Conservation (phyloP, 2,329 filamentous ascomycete genomes). For the Alternaria metachromatica region DNA sequence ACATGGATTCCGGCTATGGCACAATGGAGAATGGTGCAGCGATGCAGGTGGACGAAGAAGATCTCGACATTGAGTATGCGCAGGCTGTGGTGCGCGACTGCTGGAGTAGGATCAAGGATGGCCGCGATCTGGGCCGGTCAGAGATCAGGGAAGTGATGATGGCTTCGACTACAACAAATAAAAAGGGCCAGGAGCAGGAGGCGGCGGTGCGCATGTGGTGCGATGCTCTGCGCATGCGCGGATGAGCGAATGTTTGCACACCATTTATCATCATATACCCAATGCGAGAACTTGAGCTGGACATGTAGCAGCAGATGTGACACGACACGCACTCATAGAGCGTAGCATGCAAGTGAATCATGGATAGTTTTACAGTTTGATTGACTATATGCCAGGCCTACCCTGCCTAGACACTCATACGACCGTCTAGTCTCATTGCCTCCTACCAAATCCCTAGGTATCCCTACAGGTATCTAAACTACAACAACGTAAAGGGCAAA, state of each 20-base stretch:
- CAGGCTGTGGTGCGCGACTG: constrained; percentile 32
- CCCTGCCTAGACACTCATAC: constrained; percentile 6
- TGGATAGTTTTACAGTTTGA: constrained; percentile 4
- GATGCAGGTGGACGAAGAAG: constrained; percentile 6
- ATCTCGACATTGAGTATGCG: constrained; percentile 29
- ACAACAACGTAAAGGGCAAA: constrained; percentile 16
- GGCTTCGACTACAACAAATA: constrained; percentile 9
- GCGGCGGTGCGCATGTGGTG: constrained; percentile 43
- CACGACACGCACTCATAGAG: background rate
- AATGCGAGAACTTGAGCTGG: background rate
- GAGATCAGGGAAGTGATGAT: constrained; percentile 40
- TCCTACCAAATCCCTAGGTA: constrained; percentile 15
- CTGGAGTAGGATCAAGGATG: constrained; percentile 33
- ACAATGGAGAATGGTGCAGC: background rate
- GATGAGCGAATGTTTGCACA: constrained; percentile 16
- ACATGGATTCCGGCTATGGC: background rate
- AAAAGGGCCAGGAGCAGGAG: constrained; percentile 22
- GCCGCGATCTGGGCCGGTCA: constrained; percentile 30
- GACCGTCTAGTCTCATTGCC: constrained; percentile 10
- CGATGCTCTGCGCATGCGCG: constrained; percentile 36
- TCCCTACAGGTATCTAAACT: constrained; percentile 37
- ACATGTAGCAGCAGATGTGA: background rate
- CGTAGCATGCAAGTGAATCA: background rate
- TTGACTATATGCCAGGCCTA: constrained; percentile 4
- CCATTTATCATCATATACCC: background rate